phyloP scores from a whole-genome alignment of 1,284 basidiomycete species.

The Volvariella volvacea region DNA sequence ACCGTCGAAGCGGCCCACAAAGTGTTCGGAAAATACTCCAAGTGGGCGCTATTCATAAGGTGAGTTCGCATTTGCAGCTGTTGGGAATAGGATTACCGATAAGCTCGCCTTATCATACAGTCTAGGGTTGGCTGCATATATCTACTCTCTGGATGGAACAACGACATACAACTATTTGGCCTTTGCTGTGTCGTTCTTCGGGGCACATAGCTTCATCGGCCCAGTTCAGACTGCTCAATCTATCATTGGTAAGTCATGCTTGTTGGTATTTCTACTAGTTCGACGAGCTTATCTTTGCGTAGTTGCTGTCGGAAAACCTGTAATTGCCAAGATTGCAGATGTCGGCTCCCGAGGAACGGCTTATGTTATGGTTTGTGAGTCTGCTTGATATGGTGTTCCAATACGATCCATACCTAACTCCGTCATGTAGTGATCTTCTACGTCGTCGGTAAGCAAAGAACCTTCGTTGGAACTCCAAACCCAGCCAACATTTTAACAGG shows the following conservation, averaged over 20 bases:
- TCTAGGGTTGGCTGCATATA: slow-evolving; percentile 65
- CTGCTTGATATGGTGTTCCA: not conserved
- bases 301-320: slow-evolving; percentile 58
- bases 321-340: slow-evolving; percentile 77
- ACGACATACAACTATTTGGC: slow-evolving; percentile 65
- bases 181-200: slow-evolving; percentile 57
- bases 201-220: slow-evolving; percentile 55
- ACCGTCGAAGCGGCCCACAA: slow-evolving; percentile 46
- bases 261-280: not conserved
- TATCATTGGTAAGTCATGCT: slow-evolving; percentile 41
- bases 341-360: slow-evolving; percentile 53
- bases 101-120: slow-evolving; percentile 22
- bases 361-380: slow-evolving; percentile 58
- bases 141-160: slow-evolving; percentile 67
- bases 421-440: slow-evolving; percentile 43
- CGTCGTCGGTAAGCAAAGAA: slow-evolving; percentile 32
- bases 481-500: slow-evolving; percentile 23
- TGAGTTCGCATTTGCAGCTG: slow-evolving; percentile 18
- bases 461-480: not conserved
- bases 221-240: slow-evolving; percentile 56
- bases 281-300: slow-evolving; percentile 1
- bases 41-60: slow-evolving; percentile 61
- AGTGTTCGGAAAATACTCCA: slow-evolving; percentile 46
- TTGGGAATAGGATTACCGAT: not conserved
- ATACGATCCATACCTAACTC: not conserved